Evolutionary conservation across 768 basidiomycete species (phyloP).

Genomic region (Cystobasidium ongulense): DNA sequence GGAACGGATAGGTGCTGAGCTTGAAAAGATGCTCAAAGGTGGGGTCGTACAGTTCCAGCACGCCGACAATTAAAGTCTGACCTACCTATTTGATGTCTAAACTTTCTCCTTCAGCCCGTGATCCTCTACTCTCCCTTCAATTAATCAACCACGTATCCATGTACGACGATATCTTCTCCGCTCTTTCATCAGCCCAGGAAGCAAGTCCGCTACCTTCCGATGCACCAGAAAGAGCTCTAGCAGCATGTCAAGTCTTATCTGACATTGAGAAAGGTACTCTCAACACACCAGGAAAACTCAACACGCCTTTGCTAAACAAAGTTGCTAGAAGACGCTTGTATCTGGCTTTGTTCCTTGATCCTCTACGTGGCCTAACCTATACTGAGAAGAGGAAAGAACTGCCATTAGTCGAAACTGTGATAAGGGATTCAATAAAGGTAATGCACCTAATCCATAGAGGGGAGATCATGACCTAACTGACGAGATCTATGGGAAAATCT

Average conservation of each 20-base stretch:
- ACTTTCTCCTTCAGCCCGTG: slow-evolving; percentile 53
- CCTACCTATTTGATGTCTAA: not conserved
- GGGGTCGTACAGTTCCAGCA: not conserved
- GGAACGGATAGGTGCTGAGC: slow-evolving; percentile 83
- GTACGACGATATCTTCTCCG: slow-evolving; percentile 50
- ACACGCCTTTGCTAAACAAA: slow-evolving; percentile 48
- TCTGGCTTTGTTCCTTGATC: slow-evolving; percentile 67
- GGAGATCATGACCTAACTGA: slow-evolving; percentile 28
- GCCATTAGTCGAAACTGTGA: slow-evolving; percentile 58
- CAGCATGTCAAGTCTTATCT: not conserved
- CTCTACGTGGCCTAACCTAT: slow-evolving; percentile 58
- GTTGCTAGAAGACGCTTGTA: slow-evolving; percentile 56
- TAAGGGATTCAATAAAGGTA: slow-evolving; percentile 73
- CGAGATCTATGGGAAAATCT: not conserved
- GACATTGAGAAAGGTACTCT: slow-evolving; percentile 1
- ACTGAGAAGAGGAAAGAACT: slow-evolving; percentile 59
- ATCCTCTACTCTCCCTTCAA: slow-evolving; percentile 65
- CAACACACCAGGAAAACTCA: slow-evolving; percentile 47
- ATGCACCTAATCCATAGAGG: slow-evolving; percentile 11
- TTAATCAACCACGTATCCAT: slow-evolving; percentile 68
- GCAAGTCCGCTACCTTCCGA: slow-evolving; percentile 31
- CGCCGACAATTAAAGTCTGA: not conserved
- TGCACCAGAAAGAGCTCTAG: not conserved
- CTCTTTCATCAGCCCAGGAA: slow-evolving; percentile 32
- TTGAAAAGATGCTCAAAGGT: slow-evolving; percentile 92